Percentiles rank a stretch among this genome's conserved stretches.
Conservation (phyloP, 1,284 basidiomycete genomes). For the Cryptococcus neoformans region DNA sequence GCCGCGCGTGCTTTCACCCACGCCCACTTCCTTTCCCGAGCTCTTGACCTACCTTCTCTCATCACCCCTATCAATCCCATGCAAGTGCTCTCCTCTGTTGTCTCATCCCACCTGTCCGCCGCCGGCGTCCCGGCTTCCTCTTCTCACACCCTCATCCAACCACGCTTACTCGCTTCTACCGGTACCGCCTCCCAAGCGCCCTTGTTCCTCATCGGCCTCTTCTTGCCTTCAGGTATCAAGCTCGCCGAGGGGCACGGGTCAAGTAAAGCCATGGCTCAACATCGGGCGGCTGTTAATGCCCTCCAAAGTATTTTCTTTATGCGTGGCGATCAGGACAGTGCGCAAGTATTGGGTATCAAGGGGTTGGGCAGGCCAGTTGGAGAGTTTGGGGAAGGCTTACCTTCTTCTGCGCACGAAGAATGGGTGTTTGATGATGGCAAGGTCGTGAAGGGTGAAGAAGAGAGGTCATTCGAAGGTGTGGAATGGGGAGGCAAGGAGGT, state of each 20-base stretch:
- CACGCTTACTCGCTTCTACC: constrained; percentile 82
- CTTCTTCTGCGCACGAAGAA: constrained; percentile 10
- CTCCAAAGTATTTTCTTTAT: constrained; percentile 42
- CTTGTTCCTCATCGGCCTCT: constrained; percentile 90
- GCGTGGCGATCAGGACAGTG: constrained; percentile 17
- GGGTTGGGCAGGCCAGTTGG: constrained; percentile 1
- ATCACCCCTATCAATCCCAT: constrained; percentile 78
- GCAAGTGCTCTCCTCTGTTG: constrained; percentile 71
- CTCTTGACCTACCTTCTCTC: constrained; percentile 74
- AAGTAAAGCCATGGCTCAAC: constrained; percentile 93
- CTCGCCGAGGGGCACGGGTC: constrained; percentile 94
- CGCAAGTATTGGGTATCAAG: background rate
- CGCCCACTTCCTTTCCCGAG: constrained; percentile 76
- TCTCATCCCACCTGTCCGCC: constrained; percentile 60
- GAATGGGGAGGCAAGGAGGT: constrained; percentile 17
- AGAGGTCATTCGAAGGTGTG: constrained; percentile 9
- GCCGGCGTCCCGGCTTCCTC: constrained; percentile 52
- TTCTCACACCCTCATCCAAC: constrained; percentile 11
- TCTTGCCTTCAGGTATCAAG: constrained; percentile 73
- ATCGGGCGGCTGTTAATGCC: constrained; percentile 60
- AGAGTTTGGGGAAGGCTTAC: constrained; percentile 11
- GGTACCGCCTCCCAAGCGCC: constrained; percentile 85
- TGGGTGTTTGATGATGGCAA: constrained; percentile 5
- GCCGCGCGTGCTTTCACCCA: constrained; percentile 60
- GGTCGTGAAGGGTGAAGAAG: constrained; percentile 4